Evolutionary conservation across 75 land plant species (phyloP).

Genomic region (Sequoia sempervirens): DNA sequence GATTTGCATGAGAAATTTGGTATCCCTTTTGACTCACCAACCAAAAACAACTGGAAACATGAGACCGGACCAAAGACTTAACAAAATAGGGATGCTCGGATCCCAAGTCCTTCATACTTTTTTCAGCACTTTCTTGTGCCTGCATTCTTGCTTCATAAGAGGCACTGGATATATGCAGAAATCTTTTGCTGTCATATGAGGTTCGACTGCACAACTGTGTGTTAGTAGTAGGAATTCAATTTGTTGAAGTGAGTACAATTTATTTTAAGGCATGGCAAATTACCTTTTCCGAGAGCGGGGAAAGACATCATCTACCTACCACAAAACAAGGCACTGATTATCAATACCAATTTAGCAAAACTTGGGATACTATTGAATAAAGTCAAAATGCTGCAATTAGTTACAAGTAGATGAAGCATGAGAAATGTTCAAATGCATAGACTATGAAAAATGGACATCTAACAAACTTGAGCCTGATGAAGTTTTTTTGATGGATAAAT

Average conservation of each 20-base stretch:
- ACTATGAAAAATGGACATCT: background rate
- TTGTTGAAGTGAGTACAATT: background rate
- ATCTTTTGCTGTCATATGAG: background rate
- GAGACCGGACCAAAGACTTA: conserved; percentile 76
- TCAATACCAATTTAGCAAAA: background rate
- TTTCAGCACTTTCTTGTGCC: conserved; percentile 53
- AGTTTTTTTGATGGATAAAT: background rate
- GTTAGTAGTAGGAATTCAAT: background rate
- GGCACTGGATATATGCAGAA: background rate
- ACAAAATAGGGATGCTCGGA: conserved; percentile 51
- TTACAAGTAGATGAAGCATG: background rate
- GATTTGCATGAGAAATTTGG: background rate
- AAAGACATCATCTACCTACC: background rate
- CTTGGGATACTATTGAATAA: background rate
- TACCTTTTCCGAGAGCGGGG: background rate
- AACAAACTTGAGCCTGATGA: background rate
- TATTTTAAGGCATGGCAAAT: background rate
- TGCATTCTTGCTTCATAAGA: conserved; percentile 44
- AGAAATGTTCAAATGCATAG: background rate
- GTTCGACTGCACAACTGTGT: background rate
- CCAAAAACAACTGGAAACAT: conserved; percentile 78
- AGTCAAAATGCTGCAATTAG: background rate
- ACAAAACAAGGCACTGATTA: background rate
- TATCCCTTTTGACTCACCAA: conserved; percentile 32
- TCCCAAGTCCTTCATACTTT: conserved; percentile 24